phyloP scores from a whole-genome alignment of 257 asterid species.

The Vinca minor region DNA sequence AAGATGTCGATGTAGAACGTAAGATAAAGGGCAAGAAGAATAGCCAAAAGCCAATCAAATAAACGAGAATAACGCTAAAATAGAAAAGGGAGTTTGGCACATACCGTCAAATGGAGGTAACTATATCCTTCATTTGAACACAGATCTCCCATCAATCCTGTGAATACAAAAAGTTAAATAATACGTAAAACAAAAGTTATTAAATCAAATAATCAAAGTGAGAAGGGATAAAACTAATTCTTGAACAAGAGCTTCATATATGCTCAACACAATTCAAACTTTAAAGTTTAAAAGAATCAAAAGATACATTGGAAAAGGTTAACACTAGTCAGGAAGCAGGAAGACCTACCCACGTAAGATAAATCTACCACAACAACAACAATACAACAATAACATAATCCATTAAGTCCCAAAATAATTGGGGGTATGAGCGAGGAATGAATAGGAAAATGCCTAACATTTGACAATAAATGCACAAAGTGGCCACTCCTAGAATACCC shows the following conservation, averaged over 20 bases:
- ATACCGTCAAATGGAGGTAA: not conserved
- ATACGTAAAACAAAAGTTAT: no score
- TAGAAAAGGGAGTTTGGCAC: not conserved
- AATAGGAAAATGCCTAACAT: no score
- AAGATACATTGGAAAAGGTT: not conserved
- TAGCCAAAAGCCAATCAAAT: not conserved
- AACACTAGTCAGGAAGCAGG: not conserved
- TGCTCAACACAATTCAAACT: not conserved
- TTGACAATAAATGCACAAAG: no score
- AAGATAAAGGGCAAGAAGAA: not conserved
- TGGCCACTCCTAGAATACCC: no score
- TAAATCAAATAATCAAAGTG: no score
- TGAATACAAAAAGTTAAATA: constrained; percentile 3
- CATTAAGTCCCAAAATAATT: no score
- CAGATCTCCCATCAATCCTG: constrained; percentile 11
- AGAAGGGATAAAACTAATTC: not conserved
- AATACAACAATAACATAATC: no score
- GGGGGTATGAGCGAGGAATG: no score
- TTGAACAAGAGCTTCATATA: not conserved
- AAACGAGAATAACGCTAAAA: not conserved
- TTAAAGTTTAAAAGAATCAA: not conserved
- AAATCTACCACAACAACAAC: not conserved
- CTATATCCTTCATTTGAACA: not conserved
- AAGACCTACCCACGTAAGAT: not conserved
- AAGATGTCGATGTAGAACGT: not conserved